These are phyloP conservation scores for Sophora flavescens DNA, from an alignment of 306 rosid genomes.

Conservation along the genomic window DNA sequence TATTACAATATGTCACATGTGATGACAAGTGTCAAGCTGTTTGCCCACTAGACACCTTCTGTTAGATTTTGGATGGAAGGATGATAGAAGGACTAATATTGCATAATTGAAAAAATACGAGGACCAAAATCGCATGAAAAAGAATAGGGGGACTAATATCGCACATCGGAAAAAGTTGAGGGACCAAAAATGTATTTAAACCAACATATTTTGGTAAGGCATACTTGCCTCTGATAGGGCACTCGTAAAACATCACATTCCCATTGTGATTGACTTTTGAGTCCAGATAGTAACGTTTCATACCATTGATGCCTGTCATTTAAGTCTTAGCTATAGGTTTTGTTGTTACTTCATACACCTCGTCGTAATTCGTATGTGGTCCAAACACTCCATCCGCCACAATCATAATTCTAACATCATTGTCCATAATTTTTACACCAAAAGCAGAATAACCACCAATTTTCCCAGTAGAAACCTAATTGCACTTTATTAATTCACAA, in stretches of 20 bases:
- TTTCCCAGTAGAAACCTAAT: slow-evolving; percentile 15
- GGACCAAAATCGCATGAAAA: too few relatives aligned
- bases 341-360: slow-evolving; percentile 95
- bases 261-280: slow-evolving; percentile 19
- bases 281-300: slow-evolving; percentile 32
- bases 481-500: slow-evolving; percentile 10
- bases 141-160: too few relatives aligned
- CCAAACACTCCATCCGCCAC: slow-evolving; percentile 96
- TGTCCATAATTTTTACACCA: slow-evolving; percentile 33
- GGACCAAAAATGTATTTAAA: too few relatives aligned
- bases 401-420: slow-evolving; percentile 45
- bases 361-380: slow-evolving; percentile 70
- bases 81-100: too few relatives aligned
- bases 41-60: too few relatives aligned
- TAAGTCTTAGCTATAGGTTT: slow-evolving; percentile 91
- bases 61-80: too few relatives aligned
- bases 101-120: too few relatives aligned
- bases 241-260: slow-evolving; percentile 33
- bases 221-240: neutral
- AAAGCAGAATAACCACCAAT: slow-evolving; percentile 23
- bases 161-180: too few relatives aligned
- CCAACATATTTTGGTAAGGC: slow-evolving; percentile 11
- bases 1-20: too few relatives aligned
- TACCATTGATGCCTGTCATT: slow-evolving; percentile 98
- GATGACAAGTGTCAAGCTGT: too few relatives aligned